phyloP scores from a whole-genome alignment of 2,329 filamentous ascomycete species.

The Fusarium albidum region DNA sequence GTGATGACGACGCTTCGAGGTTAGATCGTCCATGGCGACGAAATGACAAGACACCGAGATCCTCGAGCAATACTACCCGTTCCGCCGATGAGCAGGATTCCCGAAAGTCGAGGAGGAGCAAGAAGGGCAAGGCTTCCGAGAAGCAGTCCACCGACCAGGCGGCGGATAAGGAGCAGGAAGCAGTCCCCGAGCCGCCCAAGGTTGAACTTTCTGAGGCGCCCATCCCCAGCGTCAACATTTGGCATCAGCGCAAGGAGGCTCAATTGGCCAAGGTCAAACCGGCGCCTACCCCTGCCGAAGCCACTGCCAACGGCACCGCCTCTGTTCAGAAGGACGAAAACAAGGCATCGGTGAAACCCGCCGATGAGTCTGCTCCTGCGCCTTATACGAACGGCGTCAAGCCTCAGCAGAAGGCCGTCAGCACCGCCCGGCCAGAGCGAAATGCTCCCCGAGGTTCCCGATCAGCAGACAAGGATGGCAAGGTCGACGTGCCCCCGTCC shows the following conservation, averaged over 20 bases:
- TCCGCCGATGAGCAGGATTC: constrained; percentile 67
- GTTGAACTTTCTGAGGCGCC: constrained; percentile 81
- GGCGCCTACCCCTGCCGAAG: constrained; percentile 47
- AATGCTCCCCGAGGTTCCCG: constrained; percentile 59
- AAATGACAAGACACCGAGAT: constrained; percentile 61
- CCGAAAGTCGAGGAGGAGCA: constrained; percentile 62
- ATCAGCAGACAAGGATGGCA: constrained; percentile 52
- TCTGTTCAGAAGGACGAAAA: constrained; percentile 49
- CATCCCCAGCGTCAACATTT: constrained; percentile 84
- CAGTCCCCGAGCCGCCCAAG: constrained; percentile 58
- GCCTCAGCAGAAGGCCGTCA: constrained; percentile 52
- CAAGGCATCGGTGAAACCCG: constrained; percentile 47
- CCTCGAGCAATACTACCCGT: constrained; percentile 70
- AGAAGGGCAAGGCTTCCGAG: constrained; percentile 62
- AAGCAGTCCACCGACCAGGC: constrained; percentile 59
- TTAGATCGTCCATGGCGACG: constrained; percentile 52
- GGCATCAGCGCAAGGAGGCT: constrained; percentile 80
- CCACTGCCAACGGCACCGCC: constrained; percentile 40
- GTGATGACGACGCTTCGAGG: constrained; percentile 49
- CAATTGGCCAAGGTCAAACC: constrained; percentile 61
- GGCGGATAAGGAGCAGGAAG: constrained; percentile 63
- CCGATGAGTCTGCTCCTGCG: constrained; percentile 34
- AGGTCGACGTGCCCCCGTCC: constrained; percentile 60
- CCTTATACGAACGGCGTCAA: constrained; percentile 49
- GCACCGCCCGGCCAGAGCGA: constrained; percentile 49